Evolutionary conservation across 192 early-diverging fungal species (phyloP).

Genomic region (Podila horticola): DNA sequence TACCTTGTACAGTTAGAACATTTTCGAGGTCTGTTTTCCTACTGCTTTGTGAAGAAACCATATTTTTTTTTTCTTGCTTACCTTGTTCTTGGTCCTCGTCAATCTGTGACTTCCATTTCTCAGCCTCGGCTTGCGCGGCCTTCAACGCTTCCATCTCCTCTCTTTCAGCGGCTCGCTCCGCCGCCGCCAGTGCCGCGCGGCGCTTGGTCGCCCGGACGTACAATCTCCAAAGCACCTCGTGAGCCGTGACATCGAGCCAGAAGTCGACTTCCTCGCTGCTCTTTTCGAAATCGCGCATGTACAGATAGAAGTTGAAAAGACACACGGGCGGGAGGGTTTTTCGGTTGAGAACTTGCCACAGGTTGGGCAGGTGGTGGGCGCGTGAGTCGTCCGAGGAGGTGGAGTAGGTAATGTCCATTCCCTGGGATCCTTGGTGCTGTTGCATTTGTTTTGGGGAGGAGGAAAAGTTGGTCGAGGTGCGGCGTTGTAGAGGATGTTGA

Average conservation of each 20-base stretch:
- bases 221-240: constrained; percentile 73
- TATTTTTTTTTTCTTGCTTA: background rate
- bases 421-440: constrained; percentile 14
- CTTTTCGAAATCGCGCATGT: constrained; percentile 73
- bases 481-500: background rate
- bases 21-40: background rate
- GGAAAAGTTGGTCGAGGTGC: background rate
- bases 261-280: constrained; percentile 80
- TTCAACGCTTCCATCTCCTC: constrained; percentile 7
- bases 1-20: too few species aligned
- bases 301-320: constrained; percentile 81
- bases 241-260: constrained; percentile 77
- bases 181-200: constrained; percentile 10
- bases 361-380: constrained; percentile 64
- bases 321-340: constrained; percentile 78
- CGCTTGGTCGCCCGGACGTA: constrained; percentile 53
- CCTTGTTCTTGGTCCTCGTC: constrained; percentile 15
- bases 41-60: background rate
- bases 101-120: constrained; percentile 10
- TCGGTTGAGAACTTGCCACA: constrained; percentile 74
- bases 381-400: constrained; percentile 13
- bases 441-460: background rate
- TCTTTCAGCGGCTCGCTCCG: constrained; percentile 4
- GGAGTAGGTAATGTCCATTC: constrained; percentile 23
- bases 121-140: constrained; percentile 5